Conservation (phyloP, 139 green algal species). For the Limnomonas spitsbergensis region DNA sequence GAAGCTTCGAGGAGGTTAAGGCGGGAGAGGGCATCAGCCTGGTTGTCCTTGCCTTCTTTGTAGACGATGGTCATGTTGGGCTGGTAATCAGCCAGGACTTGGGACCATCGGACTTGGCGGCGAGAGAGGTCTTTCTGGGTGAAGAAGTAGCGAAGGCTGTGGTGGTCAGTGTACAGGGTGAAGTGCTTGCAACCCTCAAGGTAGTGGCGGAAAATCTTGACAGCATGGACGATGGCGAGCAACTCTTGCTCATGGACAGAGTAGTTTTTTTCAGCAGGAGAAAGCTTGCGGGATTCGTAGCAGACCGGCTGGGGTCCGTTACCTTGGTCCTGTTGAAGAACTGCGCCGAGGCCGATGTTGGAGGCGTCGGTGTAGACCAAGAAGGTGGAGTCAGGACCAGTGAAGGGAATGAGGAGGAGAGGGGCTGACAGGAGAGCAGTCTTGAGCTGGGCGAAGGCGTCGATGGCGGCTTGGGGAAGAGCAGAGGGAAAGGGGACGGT, state of each 20-base stretch:
- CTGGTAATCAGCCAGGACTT: conserved; percentile 32
- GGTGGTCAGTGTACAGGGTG: conserved; percentile 31
- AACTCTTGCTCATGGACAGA: conserved; percentile 41
- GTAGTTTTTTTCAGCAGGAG: conserved; percentile 42
- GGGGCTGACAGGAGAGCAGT: not conserved
- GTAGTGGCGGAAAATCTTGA: conserved; percentile 42
- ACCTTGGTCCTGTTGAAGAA: conserved; percentile 32
- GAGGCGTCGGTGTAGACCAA: conserved; percentile 35
- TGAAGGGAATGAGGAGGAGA: conserved; percentile 1
- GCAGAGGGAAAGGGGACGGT: not conserved
- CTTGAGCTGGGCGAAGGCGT: not conserved
- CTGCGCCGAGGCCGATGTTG: conserved; percentile 27
- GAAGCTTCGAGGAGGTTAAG: not conserved
- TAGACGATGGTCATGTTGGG: conserved; percentile 29
- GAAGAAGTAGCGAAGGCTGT: conserved; percentile 31
- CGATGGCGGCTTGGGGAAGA: not conserved
- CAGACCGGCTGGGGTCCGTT: conserved; percentile 20
- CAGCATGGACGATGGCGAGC: conserved; percentile 35
- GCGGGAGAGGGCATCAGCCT: conserved; percentile 38
- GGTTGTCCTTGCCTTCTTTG: conserved; percentile 30
- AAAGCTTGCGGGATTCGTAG: conserved; percentile 38
- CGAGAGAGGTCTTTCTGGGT: conserved; percentile 29
- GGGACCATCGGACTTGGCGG: conserved; percentile 35
- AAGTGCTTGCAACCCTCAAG: conserved; percentile 28
- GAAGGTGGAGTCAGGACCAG: conserved; percentile 3